phyloP scores from a whole-genome alignment of 2,329 filamentous ascomycete species.

The Ceratocystis cubensis region DNA sequence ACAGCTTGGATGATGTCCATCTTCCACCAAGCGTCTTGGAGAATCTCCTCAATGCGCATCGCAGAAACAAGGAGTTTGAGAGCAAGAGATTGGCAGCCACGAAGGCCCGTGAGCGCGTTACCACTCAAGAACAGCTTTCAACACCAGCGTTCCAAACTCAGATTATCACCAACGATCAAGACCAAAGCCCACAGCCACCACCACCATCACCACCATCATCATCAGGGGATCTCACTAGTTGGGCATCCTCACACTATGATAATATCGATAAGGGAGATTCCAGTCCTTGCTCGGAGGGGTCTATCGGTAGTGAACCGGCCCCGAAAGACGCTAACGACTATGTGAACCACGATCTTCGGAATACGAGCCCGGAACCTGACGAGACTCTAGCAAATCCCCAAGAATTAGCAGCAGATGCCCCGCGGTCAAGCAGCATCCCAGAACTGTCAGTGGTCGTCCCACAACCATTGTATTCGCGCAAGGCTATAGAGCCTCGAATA shows the following conservation, averaged over 20 bases:
- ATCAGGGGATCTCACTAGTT: too few species aligned
- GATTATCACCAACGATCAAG: neutral
- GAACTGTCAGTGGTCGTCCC: neutral
- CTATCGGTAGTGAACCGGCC: neutral
- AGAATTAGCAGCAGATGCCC: neutral
- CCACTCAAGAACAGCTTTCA: neutral
- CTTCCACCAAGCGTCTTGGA: constrained; percentile 7
- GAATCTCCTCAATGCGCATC: constrained; percentile 10
- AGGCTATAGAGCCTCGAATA: neutral
- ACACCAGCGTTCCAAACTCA: neutral
- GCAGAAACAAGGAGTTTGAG: neutral
- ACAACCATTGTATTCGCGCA: neutral
- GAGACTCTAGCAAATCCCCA: neutral
- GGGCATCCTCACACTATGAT: too few species aligned
- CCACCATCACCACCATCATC: neutral
- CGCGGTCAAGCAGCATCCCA: neutral
- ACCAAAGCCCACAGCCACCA: neutral
- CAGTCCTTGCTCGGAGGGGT: neutral
- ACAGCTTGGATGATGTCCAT: constrained; percentile 10
- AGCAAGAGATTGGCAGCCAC: neutral
- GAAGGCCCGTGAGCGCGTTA: neutral
- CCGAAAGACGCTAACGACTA: neutral
- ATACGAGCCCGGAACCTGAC: neutral
- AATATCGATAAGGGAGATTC: too few species aligned
- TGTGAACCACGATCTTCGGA: neutral